These are phyloP conservation scores for Xylaria sp. DNA, from an alignment of 2,329 filamentous ascomycete species.

Conservation along the genomic window DNA sequence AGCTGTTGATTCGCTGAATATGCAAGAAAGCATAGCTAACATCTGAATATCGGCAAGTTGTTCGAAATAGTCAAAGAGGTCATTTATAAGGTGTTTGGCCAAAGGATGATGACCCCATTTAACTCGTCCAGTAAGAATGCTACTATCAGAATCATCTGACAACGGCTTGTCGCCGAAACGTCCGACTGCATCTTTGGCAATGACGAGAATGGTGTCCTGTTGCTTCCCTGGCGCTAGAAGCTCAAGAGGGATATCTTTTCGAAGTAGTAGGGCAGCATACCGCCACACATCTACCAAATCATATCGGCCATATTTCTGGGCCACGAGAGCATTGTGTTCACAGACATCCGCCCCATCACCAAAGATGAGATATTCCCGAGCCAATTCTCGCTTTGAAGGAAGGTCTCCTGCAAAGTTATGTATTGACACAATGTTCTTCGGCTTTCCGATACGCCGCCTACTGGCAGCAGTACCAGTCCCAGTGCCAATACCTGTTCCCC, in stretches of 20 bases:
- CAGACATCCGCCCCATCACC: slow-evolving; percentile 86
- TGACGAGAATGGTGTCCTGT: slow-evolving; percentile 72
- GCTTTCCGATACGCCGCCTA: slow-evolving; percentile 58
- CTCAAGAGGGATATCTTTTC: slow-evolving; percentile 78
- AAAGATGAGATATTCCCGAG: slow-evolving; percentile 83
- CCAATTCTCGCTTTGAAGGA: slow-evolving; percentile 82
- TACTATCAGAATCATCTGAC: slow-evolving; percentile 37
- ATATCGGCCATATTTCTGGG: slow-evolving; percentile 73
- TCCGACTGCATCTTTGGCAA: slow-evolving; percentile 71
- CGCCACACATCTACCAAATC: slow-evolving; percentile 87
- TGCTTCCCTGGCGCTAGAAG: slow-evolving; percentile 66
- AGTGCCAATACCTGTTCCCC: slow-evolving; percentile 68
- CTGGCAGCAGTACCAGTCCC: slow-evolving; percentile 66
- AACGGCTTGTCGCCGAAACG: slow-evolving; percentile 48
- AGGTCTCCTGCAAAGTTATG: slow-evolving; percentile 75
- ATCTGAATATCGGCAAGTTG: slow-evolving; percentile 73
- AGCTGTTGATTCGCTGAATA: slow-evolving; percentile 71
- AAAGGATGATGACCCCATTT: slow-evolving; percentile 76
- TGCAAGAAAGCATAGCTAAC: slow-evolving; percentile 77
- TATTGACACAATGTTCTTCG: slow-evolving; percentile 79
- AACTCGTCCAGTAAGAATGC: slow-evolving; percentile 65
- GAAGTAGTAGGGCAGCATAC: slow-evolving; percentile 80
- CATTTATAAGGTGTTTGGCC: slow-evolving; percentile 68
- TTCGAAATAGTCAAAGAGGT: slow-evolving; percentile 74
- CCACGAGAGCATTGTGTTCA: slow-evolving; percentile 82